Base-by-base conservation (phyloP, 768 basidiomycete genomes). In the Trichaptum fuscoviolaceum region DNA sequence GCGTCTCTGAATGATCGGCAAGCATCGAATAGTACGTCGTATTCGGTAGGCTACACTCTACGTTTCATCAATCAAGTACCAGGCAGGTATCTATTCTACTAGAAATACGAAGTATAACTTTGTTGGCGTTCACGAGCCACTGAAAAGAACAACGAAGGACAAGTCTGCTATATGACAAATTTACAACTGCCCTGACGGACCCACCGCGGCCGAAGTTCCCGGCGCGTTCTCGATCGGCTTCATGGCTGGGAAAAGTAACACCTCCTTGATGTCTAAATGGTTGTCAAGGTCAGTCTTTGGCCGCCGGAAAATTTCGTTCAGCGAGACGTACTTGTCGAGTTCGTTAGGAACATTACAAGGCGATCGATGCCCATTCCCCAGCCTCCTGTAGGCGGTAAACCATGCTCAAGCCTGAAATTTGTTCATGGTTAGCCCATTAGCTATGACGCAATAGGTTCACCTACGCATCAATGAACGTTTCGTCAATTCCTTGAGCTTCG, bases 321-420 rank as follows among this genome's bases (percentile, higher is more conserved):
- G 23, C 7, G 18, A 60, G 3, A 78, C 89, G 71, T 70, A 95
- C 93, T 96, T 8, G 88, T 89, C n/a, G 93, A 96, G 78, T 99
- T 89, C 3, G 95, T 96, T 62, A 99, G 82, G 89, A 99, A 98
- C 96, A 99, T 99, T 78, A 98, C 94, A 52, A 99, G 82, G 67
- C 95, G 89, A 75, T 98, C 96, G 70, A 98, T 92, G 65, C 96
- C 96, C 65, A 98, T 83, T 69, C 95, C 96, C 94, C 95, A 99
- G 59, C 96, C 96, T 67, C 95, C 96, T 3, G 96, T 99, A 0
- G 97, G 97, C 6, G 97, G 95, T 1, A 99, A 86, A 75, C 95
- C 97, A 73, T 99, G 93, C 78, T 99, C 97, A 69, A 99, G 87
- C 2, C 94, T 95, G 72, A 30, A 64, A 64, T 58, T 35, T 34